Percentiles rank a stretch among this genome's conserved stretches.
Conservation (phyloP, 176 grass and related monocot genomes). For the Avena insularis region DNA sequence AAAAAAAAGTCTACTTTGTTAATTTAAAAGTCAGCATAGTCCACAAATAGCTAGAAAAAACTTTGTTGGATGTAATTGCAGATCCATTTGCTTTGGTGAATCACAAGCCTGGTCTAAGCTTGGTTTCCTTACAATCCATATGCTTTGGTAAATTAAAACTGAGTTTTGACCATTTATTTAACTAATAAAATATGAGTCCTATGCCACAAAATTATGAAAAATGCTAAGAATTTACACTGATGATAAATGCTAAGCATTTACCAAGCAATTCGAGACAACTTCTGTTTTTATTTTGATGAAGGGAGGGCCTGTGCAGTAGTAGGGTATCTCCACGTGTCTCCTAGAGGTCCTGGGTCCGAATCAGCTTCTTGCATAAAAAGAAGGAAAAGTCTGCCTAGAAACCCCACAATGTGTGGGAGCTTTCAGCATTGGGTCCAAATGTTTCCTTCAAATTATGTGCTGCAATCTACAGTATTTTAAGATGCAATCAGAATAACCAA, state of each 20-base stretch:
- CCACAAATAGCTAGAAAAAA: conserved; percentile 25
- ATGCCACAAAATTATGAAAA: neutral
- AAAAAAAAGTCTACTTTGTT: neutral
- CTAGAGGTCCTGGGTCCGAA: neutral
- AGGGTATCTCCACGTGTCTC: neutral
- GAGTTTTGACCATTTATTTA: neutral
- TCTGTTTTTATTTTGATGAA: neutral
- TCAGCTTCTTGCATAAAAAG: neutral
- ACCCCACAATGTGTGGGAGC: neutral
- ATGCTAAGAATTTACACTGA: neutral
- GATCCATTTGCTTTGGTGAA: too few species aligned
- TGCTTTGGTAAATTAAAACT: neutral
- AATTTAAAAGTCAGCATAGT: neutral
- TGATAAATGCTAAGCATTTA: neutral
- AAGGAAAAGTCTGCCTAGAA: neutral
- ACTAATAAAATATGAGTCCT: neutral
- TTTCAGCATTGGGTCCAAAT: neutral
- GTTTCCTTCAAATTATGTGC: neutral
- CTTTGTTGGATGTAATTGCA: neutral
- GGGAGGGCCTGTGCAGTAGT: neutral
- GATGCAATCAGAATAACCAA: neutral
- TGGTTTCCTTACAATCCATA: neutral
- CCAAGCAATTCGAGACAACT: neutral
- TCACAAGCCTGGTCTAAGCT: neutral
- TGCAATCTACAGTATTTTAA: neutral